These are phyloP conservation scores for Aphanocladium album DNA, from an alignment of 2,329 filamentous ascomycete genomes.

Conservation along the genomic window DNA sequence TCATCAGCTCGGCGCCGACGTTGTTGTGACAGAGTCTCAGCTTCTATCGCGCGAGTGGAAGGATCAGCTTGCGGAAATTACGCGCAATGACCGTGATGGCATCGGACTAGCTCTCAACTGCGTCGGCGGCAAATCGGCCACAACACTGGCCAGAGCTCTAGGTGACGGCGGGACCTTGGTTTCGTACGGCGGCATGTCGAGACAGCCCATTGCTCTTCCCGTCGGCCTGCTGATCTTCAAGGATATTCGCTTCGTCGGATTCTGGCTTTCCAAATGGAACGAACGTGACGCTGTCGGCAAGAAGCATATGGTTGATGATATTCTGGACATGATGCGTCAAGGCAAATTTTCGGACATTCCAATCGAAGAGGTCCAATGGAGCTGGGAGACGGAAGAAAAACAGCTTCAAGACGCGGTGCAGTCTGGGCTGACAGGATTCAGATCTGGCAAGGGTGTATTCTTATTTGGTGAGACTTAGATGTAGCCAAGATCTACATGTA, in stretches of 20 bases:
- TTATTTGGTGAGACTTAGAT: slow-evolving; percentile 61
- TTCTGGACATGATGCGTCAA: slow-evolving; percentile 67
- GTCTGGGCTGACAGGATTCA: slow-evolving; percentile 76
- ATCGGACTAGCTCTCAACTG: slow-evolving; percentile 84
- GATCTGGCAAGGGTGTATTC: slow-evolving; percentile 85
- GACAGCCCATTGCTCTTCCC: slow-evolving; percentile 75
- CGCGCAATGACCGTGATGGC: slow-evolving; percentile 63
- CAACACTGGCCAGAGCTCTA: slow-evolving; percentile 70
- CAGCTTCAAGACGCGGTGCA: slow-evolving; percentile 70
- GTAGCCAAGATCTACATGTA: neutral
- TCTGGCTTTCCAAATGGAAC: slow-evolving; percentile 92
- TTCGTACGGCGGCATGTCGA: slow-evolving; percentile 93
- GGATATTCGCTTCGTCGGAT: slow-evolving; percentile 81
- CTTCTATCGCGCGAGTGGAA: slow-evolving; percentile 56
- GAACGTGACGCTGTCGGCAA: slow-evolving; percentile 69
- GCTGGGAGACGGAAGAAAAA: slow-evolving; percentile 69
- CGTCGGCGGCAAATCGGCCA: slow-evolving; percentile 82
- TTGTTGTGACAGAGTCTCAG: slow-evolving; percentile 53
- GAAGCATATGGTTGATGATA: slow-evolving; percentile 75
- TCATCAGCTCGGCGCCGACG: slow-evolving; percentile 48
- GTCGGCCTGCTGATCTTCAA: slow-evolving; percentile 90
- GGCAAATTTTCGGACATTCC: slow-evolving; percentile 81
- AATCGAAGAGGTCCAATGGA: slow-evolving; percentile 77
- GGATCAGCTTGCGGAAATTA: slow-evolving; percentile 58
- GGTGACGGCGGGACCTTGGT: slow-evolving; percentile 68